Base-by-base conservation (phyloP, 108 stramenopile genomes). In the Cylindrotheca fusiformis region DNA sequence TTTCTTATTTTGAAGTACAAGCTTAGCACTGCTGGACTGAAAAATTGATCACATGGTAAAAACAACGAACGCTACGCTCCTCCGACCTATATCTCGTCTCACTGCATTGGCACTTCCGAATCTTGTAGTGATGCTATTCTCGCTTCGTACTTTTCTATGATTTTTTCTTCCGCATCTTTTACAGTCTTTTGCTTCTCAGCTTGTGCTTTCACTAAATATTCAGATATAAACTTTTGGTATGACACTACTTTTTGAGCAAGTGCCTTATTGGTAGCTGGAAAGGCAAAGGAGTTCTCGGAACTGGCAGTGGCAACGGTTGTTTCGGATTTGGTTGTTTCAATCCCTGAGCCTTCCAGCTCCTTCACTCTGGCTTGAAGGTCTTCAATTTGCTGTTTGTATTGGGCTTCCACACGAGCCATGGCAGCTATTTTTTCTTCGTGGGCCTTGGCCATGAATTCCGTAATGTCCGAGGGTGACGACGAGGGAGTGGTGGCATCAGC, bases 371-470 rank as follows among this genome's bases (percentile, higher is more conserved):
- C 68, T 61, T 80, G 67, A 24, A 85, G 67, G 48, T 65, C 84
- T 55, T 61, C 46, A 66, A 74, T 67, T 18, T 56, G 53, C 32
- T 61, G 66, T 52, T 81, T 73, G 55, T 81, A 83, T 62, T 86
- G 75, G 36, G 60, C 56, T 44, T 83, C 82, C 25, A 80, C 75
- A 17, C 72, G 74, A 32, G 71, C 75, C 46, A 83, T 70, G 30
- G 85, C 82, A 17, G 55, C 56, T 32, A 86, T 47, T 55, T 86
- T 86, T 70, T 86, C 85, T 60, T 78, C 85, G 62, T 86, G 85
- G 21, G 80, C 82, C 57, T 71, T 83, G 61, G 82, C 77, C 85
- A 86, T 83, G 78, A 81, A 86, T 23, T 81, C 78, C 58, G 82
- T 86, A 51, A 86, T 29, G 21, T 47, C 60, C 24, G 64, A 57